Evolutionary conservation across 306 rosid genomes (phyloP), one percentile per base, ranked within the genome.

Genomic region (Vigna trinervia): DNA sequence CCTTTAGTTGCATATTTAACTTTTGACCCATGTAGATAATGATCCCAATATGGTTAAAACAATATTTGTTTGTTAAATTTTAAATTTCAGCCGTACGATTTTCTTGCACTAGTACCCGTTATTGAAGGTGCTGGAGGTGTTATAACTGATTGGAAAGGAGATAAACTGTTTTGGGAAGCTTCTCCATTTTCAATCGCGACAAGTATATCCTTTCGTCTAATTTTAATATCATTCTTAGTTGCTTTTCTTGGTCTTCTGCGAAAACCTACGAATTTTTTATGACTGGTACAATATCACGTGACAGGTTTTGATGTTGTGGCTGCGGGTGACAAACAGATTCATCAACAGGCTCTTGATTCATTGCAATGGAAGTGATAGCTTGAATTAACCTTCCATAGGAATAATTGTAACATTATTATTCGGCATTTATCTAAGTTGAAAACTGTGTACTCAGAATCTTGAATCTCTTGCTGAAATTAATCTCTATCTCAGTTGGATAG

Each of bases 81-180:
- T 73, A 56, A 77, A 56, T 82, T 81, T 73, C 92, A 95, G 97
- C 97, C 99, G 13, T 92, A 95, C 65, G 99, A 95, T 82, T 86
- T 95, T 67, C 97, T 95, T 58, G 88, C 97, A 50, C 84, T 95
- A 75, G 80, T 95, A 81, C 97, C 97, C 6, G 92, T 95, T 65
- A 92, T 95, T 77, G 91, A 95, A 85, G 99, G 99, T 53, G 88
- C 97, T 46, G 99, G 97, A 50, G 98, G 99, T 62, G 86, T 86
- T 79, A 86, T 95, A 72, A 95, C 99, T 69, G 97, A 92, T 83
- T 95, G 99, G 99, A 89, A 88, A 82, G 99, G 99, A 54, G 78
- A 88, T 50, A 72, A 86, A 65, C 95, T 95, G 38, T 39, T 11
- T 47, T 95, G 99, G 99, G 97, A 90, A 69, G 97, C 99, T 82